Evolutionary conservation across 352 stramenopile species (phyloP).

Genomic region (Saprolegnia diclina): DNA sequence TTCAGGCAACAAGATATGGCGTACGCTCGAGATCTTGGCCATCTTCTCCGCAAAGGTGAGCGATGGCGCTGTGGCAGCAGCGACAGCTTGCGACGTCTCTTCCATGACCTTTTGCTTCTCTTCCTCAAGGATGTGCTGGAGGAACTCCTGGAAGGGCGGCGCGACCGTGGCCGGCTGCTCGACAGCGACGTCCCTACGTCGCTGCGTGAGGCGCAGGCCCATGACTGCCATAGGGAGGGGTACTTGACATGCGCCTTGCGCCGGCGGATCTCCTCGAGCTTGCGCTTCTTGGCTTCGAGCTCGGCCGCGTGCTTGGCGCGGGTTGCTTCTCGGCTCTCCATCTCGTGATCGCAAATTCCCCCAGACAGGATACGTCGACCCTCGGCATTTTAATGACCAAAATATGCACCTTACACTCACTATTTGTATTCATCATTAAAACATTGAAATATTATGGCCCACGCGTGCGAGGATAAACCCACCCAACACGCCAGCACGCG

Average conservation of each 20-base stretch:
- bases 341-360: constrained; percentile 5
- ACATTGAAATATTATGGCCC: too few relatives aligned
- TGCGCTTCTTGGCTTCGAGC: constrained; percentile 83
- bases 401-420: too few relatives aligned
- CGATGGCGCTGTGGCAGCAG: background rate
- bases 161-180: background rate
- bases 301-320: constrained; percentile 80
- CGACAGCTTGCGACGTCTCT: constrained; percentile 1
- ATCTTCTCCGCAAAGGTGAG: constrained; percentile 26
- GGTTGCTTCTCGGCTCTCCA: constrained; percentile 24
- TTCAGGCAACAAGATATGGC: background rate
- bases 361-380: too few relatives aligned
- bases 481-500: too few relatives aligned
- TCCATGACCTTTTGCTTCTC: constrained; percentile 64
- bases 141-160: constrained; percentile 25
- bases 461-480: too few relatives aligned
- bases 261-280: constrained; percentile 85
- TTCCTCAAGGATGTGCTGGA: constrained; percentile 34
- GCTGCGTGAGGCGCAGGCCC: background rate
- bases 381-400: too few relatives aligned
- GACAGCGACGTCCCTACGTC: background rate
- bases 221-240: background rate
- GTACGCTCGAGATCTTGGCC: constrained; percentile 23
- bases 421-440: too few relatives aligned
- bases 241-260: constrained; percentile 74